These are phyloP conservation scores for Gossypium thurberi DNA, from an alignment of 345 rosid genomes.

Conservation along the genomic window DNA sequence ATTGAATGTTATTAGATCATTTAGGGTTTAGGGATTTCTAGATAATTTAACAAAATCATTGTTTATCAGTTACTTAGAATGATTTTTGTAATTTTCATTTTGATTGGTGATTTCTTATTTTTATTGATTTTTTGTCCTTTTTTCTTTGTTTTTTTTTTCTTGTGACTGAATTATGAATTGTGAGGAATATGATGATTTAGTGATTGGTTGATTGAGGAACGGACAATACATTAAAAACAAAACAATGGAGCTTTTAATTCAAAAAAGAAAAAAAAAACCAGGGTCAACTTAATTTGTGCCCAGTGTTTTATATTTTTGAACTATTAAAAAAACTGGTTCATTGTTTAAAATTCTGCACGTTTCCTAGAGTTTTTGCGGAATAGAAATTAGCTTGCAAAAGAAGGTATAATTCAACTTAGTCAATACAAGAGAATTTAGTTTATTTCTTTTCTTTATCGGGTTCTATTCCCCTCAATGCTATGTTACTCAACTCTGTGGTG, in stretches of 20 bases:
- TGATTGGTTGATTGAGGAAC: background rate
- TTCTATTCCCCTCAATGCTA: background rate
- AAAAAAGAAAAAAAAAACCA: no score
- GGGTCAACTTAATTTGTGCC: background rate
- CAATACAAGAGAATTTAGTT: background rate
- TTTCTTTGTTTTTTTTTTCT: background rate
- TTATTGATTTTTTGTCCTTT: background rate
- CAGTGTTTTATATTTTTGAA: background rate
- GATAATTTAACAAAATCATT: no score
- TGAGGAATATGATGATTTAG: background rate
- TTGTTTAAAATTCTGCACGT: background rate
- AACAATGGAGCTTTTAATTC: background rate
- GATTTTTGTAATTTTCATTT: background rate
- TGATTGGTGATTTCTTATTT: background rate
- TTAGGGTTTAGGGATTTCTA: background rate
- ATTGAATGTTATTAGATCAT: background rate
- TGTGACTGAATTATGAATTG: background rate
- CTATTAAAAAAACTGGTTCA: background rate
- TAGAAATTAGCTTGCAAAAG: background rate
- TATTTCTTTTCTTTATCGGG: background rate
- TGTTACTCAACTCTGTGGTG: background rate
- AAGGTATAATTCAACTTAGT: background rate
- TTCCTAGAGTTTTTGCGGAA: background rate
- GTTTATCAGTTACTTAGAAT: no score
- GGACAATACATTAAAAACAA: background rate